Evolutionary conservation across 495 filamentous ascomycete species (phyloP).

Genomic region (Penicillium taxi): DNA sequence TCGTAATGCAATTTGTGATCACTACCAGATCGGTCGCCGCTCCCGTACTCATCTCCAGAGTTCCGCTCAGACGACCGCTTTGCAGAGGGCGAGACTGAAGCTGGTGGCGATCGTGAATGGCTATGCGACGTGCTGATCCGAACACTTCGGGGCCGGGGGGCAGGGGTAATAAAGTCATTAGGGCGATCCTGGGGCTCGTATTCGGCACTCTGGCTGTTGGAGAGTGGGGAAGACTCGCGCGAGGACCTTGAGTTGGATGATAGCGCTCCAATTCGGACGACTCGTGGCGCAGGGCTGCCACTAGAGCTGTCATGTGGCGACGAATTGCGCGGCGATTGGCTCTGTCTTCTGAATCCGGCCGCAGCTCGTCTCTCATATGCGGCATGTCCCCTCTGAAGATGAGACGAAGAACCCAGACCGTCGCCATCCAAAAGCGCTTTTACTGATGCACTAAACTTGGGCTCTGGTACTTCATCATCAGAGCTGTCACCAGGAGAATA

Average conservation of each 20-base stretch:
- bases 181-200: constrained; percentile 19
- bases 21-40: constrained; percentile 36
- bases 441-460: constrained; percentile 72
- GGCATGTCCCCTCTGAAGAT: constrained; percentile 35
- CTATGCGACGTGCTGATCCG: constrained; percentile 44
- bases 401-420: constrained; percentile 47
- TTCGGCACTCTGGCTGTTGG: constrained; percentile 26
- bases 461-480: constrained; percentile 64
- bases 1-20: constrained; percentile 36
- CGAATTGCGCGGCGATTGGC: constrained; percentile 30
- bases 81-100: constrained; percentile 35
- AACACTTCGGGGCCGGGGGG: constrained; percentile 55
- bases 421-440: constrained; percentile 67
- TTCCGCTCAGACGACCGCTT: constrained; percentile 31
- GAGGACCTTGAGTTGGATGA: constrained; percentile 27
- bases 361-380: constrained; percentile 20
- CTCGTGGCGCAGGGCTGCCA: constrained; percentile 38
- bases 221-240: constrained; percentile 29
- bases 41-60: constrained; percentile 29
- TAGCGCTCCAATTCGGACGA: constrained; percentile 53
- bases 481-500: constrained; percentile 58
- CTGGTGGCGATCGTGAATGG: constrained; percentile 29
- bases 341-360: constrained; percentile 25
- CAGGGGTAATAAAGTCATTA: constrained; percentile 59
- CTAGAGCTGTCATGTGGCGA: constrained; percentile 36